Conservation (phyloP, 169 alveolate species). For the Plasmodium blacklocki region DNA sequence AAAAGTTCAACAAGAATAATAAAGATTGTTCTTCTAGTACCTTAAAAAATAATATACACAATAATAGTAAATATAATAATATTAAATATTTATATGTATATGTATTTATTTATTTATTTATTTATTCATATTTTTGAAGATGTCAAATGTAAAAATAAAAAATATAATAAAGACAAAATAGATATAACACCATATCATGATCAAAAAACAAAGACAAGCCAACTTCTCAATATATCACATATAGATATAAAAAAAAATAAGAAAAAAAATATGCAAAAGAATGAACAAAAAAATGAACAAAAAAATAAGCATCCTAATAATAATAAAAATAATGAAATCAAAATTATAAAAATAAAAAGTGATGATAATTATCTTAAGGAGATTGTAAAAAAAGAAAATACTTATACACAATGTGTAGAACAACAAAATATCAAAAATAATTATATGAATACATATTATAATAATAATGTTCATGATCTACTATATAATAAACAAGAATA, state of each 20-base stretch:
- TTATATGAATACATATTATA: slow-evolving; percentile 5
- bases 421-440: not conserved
- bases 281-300: not conserved
- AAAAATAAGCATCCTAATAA: not conserved
- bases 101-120: too few relatives aligned
- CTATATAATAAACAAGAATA: not conserved
- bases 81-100: too few relatives aligned
- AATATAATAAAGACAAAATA: too few relatives aligned
- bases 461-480: not conserved
- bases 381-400: slow-evolving; percentile 29
- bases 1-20: not conserved
- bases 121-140: too few relatives aligned
- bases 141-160: too few relatives aligned
- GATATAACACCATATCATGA: too few relatives aligned
- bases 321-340: not conserved
- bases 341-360: slow-evolving; percentile 29
- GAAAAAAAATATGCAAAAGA: not conserved
- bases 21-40: not conserved
- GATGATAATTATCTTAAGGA: slow-evolving; percentile 52
- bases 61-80: too few relatives aligned
- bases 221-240: not conserved
- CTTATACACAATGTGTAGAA: slow-evolving; percentile 29
- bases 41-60: too few relatives aligned
- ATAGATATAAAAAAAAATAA: not conserved
- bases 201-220: too few relatives aligned